These are phyloP conservation scores for Colletotrichum acutatum DNA, from an alignment of 2,329 filamentous ascomycete species.

Conservation along the genomic window DNA sequence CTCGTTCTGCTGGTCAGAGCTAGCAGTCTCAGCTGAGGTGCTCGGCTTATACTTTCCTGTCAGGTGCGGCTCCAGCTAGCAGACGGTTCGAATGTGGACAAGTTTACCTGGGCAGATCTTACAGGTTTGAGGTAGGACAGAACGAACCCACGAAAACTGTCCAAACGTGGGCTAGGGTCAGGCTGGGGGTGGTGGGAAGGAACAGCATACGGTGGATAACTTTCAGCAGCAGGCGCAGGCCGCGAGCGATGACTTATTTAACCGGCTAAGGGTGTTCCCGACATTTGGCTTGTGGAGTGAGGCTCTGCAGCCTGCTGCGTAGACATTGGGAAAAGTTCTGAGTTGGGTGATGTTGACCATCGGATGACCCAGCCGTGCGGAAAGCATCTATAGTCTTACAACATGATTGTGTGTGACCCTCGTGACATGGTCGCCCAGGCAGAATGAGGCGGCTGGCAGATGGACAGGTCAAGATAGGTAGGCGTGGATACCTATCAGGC, in stretches of 20 bases:
- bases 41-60: not conserved
- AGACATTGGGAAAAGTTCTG: not conserved
- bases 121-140: not conserved
- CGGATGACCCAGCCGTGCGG: not conserved
- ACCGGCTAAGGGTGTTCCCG: not conserved
- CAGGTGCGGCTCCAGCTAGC: not conserved
- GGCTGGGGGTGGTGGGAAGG: no score
- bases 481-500: not conserved
- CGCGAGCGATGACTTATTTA: not conserved
- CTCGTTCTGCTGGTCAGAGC: not conserved
- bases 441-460: not conserved
- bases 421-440: not conserved
- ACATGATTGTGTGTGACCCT: not conserved
- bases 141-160: not conserved
- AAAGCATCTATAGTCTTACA: not conserved
- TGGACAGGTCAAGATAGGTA: not conserved
- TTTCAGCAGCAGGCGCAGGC: no score
- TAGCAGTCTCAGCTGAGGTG: not conserved
- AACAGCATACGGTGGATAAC: not conserved
- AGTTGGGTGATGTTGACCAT: not conserved
- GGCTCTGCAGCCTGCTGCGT: conserved; percentile 6
- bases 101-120: not conserved
- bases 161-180: not conserved
- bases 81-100: not conserved
- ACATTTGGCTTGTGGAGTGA: not conserved